phyloP scores from a whole-genome alignment of 2,329 filamentous ascomycete species.

The Pseudocercospora fijiensis region DNA sequence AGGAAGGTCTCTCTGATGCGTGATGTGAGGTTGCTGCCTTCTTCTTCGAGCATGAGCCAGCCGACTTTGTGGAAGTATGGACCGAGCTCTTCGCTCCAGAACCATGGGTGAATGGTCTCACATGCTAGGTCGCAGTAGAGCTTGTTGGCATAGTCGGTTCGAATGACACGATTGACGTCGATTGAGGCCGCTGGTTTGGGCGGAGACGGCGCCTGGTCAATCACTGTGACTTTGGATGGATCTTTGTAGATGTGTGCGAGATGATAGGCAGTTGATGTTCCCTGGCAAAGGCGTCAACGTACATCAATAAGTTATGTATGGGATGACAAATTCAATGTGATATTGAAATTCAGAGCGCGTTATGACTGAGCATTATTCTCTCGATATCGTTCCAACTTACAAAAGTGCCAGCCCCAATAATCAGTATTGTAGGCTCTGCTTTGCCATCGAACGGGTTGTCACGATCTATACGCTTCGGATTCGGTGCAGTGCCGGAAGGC shows the following conservation, averaged over 20 bases:
- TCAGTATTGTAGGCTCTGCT: constrained; percentile 25
- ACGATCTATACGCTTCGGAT: constrained; percentile 19
- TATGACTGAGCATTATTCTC: too few species aligned
- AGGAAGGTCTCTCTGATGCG: constrained; percentile 56
- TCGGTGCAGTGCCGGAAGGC: constrained; percentile 15
- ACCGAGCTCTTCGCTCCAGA: constrained; percentile 33
- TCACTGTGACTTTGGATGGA: constrained; percentile 53
- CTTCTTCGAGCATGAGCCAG: constrained; percentile 56
- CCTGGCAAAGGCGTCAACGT: neutral
- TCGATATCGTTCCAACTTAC: neutral
- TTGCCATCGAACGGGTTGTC: constrained; percentile 21
- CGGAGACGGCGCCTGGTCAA: constrained; percentile 56
- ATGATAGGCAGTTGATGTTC: constrained; percentile 30
- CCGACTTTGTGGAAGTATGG: constrained; percentile 60
- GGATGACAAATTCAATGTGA: too few species aligned
- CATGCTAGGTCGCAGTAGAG: constrained; percentile 38
- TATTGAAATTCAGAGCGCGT: too few species aligned
- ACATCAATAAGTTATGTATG: neutral
- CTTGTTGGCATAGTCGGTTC: constrained; percentile 35
- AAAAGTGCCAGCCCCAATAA: constrained; percentile 31
- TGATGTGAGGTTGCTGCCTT: constrained; percentile 37
- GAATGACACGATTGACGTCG: constrained; percentile 37
- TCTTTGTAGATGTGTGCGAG: constrained; percentile 48
- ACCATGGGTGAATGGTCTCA: constrained; percentile 44
- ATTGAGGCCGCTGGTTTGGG: constrained; percentile 46